These are phyloP conservation scores for Mycena latifolia DNA, from an alignment of 768 basidiomycete genomes.

Conservation along the genomic window DNA sequence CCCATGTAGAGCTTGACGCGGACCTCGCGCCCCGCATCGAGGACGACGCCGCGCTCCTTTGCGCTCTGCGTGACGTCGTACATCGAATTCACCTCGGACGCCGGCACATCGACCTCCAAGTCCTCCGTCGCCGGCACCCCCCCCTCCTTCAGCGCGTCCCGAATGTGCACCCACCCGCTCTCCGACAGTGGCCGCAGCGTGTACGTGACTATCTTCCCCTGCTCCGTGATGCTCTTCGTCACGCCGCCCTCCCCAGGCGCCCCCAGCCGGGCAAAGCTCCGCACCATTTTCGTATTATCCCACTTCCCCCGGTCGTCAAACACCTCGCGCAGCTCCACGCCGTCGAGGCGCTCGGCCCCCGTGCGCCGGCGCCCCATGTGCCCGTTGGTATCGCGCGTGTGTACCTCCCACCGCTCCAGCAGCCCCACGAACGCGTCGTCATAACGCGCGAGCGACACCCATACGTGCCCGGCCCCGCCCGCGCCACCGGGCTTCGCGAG, in stretches of 20 bases:
- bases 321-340: constrained; percentile 52
- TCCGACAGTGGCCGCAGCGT: constrained; percentile 60
- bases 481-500: constrained; percentile 48
- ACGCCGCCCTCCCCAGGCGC: constrained; percentile 47
- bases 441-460: constrained; percentile 87
- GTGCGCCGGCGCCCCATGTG: constrained; percentile 52
- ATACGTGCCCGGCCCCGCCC: constrained; percentile 62
- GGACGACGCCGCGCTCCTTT: constrained; percentile 59
- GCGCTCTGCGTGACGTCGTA: constrained; percentile 50
- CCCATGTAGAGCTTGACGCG: constrained; percentile 81
- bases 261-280: constrained; percentile 77
- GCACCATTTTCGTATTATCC: constrained; percentile 86
- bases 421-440: constrained; percentile 75
- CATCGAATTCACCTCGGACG: constrained; percentile 59
- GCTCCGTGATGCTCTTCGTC: constrained; percentile 51
- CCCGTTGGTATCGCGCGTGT: constrained; percentile 56
- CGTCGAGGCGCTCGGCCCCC: constrained; percentile 51
- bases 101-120: constrained; percentile 46
- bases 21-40: constrained; percentile 77
- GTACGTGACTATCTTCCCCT: constrained; percentile 57
- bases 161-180: constrained; percentile 56
- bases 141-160: constrained; percentile 47
- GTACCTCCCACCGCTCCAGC: constrained; percentile 72
- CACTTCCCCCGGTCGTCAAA: constrained; percentile 67
- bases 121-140: constrained; percentile 28